Conservation (phyloP, 805 yeast species). For the Lachancea kluyveri region DNA sequence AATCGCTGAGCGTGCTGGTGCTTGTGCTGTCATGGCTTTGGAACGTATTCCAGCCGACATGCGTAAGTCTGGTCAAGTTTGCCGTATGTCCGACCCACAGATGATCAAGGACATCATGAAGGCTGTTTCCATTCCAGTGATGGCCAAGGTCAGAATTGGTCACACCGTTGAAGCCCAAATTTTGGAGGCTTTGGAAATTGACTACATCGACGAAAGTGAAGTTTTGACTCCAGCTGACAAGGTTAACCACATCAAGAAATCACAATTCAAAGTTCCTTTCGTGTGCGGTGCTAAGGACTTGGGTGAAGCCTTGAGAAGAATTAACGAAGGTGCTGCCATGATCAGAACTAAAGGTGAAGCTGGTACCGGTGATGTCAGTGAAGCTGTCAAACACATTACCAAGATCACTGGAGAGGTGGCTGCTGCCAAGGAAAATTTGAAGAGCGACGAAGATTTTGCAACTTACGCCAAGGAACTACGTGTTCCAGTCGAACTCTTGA, state of each 20-base stretch:
- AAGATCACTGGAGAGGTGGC: constrained; percentile 50
- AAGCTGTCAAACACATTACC: constrained; percentile 71
- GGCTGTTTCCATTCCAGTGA: constrained; percentile 60
- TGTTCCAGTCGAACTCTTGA: constrained; percentile 51
- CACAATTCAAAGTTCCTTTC: constrained; percentile 61
- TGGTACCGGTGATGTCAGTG: constrained; percentile 82
- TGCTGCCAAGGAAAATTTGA: constrained; percentile 32
- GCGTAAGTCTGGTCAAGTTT: constrained; percentile 74
- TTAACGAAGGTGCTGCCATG: constrained; percentile 83
- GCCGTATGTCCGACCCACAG: constrained; percentile 81
- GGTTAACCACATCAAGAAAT: constrained; percentile 54
- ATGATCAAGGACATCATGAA: constrained; percentile 72
- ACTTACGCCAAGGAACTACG: constrained; percentile 50
- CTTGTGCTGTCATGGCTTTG: constrained; percentile 85
- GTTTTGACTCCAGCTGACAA: constrained; percentile 81
- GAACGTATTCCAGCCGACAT: constrained; percentile 84
- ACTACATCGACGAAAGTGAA: constrained; percentile 80
- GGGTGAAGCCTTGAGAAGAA: constrained; percentile 76
- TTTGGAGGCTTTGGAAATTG: constrained; percentile 63
- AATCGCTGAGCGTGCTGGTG: constrained; percentile 79
- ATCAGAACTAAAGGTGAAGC: constrained; percentile 85
- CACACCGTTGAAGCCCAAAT: constrained; percentile 79
- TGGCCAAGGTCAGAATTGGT: constrained; percentile 85
- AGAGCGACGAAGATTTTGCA: constrained; percentile 38
- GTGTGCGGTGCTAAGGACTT: constrained; percentile 80